Conservation (phyloP, 2,329 filamentous ascomycete genomes). For the Paraconiothyrium brasiliense region DNA sequence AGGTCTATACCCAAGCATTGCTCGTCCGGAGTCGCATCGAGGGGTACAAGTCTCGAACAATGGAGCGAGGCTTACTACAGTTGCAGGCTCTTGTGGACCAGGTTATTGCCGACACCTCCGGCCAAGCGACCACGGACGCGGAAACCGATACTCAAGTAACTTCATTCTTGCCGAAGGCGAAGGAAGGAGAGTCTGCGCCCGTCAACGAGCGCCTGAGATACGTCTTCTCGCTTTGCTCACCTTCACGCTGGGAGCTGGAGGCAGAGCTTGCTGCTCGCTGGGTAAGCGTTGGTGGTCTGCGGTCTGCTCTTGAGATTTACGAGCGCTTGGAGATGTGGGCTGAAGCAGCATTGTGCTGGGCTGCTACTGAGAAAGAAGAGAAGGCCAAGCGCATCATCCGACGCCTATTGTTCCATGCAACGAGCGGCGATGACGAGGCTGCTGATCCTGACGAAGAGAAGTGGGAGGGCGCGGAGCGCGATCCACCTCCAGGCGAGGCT, state of each 20-base stretch:
- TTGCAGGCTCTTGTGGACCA: slow-evolving; percentile 96
- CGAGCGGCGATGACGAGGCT: slow-evolving; percentile 53
- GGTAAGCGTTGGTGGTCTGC: slow-evolving; percentile 85
- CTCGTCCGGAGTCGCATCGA: slow-evolving; percentile 91
- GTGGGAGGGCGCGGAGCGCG: slow-evolving; percentile 74
- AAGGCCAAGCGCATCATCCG: slow-evolving; percentile 82
- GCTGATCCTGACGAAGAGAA: slow-evolving; percentile 56
- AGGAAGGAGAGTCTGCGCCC: slow-evolving; percentile 79
- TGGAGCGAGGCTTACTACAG: slow-evolving; percentile 89
- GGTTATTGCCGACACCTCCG: slow-evolving; percentile 83
- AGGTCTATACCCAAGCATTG: slow-evolving; percentile 93
- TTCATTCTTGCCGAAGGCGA: slow-evolving; percentile 82
- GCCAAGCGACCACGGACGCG: slow-evolving; percentile 34
- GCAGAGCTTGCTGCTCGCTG: slow-evolving; percentile 93
- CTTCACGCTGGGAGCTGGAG: slow-evolving; percentile 92
- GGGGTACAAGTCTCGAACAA: slow-evolving; percentile 82
- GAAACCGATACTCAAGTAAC: slow-evolving; percentile 62
- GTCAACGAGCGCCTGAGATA: slow-evolving; percentile 81
- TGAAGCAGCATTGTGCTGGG: slow-evolving; percentile 90
- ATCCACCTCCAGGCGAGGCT: slow-evolving; percentile 80
- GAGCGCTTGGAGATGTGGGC: slow-evolving; percentile 93
- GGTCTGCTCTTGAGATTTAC: slow-evolving; percentile 94
- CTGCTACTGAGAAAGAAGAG: slow-evolving; percentile 79
- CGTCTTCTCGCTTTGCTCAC: slow-evolving; percentile 83
- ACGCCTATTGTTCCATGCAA: slow-evolving; percentile 79